These are phyloP conservation scores for Poterioochromonas sp. DNA, from an alignment of 352 stramenopile genomes.

Conservation along the genomic window DNA sequence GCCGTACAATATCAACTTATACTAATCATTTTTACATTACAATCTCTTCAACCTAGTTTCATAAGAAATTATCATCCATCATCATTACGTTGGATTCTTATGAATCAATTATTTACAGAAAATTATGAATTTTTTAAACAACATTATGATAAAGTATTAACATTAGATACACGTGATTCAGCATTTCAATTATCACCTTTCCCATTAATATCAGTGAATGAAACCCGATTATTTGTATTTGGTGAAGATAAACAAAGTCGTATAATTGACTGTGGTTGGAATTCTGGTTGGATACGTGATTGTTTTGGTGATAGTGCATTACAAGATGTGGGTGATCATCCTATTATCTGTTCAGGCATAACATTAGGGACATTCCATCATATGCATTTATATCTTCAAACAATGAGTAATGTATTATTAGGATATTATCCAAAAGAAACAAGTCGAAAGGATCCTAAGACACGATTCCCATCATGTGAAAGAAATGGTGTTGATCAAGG, in stretches of 20 bases:
- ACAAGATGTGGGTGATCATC: conserved; percentile 21
- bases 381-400: conserved; percentile 28
- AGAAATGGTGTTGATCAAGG: conserved; percentile 44
- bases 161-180: not conserved
- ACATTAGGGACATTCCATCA: conserved; percentile 3
- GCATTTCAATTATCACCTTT: not conserved
- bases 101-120: not conserved
- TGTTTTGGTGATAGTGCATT: conserved; percentile 36
- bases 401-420: conserved; percentile 34
- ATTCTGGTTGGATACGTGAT: conserved; percentile 40
- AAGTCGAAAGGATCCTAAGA: not conserved
- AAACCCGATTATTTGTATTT: not conserved
- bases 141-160: not conserved
- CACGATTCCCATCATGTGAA: conserved; percentile 38
- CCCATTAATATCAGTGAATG: not conserved
- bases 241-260: not conserved
- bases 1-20: not conserved
- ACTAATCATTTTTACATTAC: not conserved
- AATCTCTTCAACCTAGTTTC: not conserved
- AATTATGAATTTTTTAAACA: not conserved
- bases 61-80: conserved; percentile 9
- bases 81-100: conserved; percentile 16
- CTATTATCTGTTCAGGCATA: conserved; percentile 41
- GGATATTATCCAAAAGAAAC: not conserved
- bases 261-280: conserved; percentile 39